Percentiles rank a stretch among this genome's conserved stretches.
These are phyloP conservation scores for Lentinula sp. DNA, from an alignment of 768 basidiomycete genomes.

Conservation along the genomic window DNA sequence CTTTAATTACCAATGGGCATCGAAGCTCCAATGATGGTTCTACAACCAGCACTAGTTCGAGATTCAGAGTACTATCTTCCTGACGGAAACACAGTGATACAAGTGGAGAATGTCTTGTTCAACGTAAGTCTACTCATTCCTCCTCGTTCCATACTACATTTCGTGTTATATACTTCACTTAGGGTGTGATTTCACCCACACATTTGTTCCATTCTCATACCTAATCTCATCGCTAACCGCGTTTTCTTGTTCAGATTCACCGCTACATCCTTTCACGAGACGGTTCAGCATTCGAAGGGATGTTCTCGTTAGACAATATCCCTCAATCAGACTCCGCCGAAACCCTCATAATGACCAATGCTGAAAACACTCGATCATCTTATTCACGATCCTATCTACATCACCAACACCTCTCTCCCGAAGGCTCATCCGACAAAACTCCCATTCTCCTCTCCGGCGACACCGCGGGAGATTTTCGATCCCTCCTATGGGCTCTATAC, in stretches of 20 bases:
- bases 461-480: conserved; percentile 41
- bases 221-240: background rate
- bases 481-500: conserved; percentile 47
- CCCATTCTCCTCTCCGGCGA: conserved; percentile 47
- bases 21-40: background rate
- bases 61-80: conserved; percentile 33
- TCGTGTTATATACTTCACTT: background rate
- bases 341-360: conserved; percentile 14
- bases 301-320: conserved; percentile 36
- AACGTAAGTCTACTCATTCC: conserved; percentile 24
- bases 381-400: background rate
- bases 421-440: conserved; percentile 44
- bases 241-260: conserved; percentile 11
- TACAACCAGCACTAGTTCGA: conserved; percentile 7
- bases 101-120: conserved; percentile 39
- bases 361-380: conserved; percentile 1
- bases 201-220: background rate
- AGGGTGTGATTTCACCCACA: background rate
- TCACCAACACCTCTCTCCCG: conserved; percentile 24
- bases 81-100: conserved; percentile 36
- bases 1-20: background rate
- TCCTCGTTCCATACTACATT: background rate
- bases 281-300: conserved; percentile 38
- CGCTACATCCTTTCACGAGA: conserved; percentile 29
- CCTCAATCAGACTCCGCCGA: conserved; percentile 14